Base-by-base conservation (phyloP, 2,329 filamentous ascomycete species). In the Cucurbitaria berberidis region DNA sequence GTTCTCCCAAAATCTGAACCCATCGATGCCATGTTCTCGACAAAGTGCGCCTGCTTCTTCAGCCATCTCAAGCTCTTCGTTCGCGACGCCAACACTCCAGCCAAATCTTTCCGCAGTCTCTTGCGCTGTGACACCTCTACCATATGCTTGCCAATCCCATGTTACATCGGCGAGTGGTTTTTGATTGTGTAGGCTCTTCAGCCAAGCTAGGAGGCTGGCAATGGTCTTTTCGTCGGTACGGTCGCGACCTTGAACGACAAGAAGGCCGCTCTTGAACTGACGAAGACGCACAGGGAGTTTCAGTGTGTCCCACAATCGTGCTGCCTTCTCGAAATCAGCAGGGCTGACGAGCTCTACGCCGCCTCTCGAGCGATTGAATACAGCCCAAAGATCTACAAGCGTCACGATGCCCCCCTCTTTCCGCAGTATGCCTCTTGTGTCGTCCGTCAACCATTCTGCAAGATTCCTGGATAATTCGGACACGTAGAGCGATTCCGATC, bases 71-170 rank as follows among this genome's bases (percentile, higher is more conserved):
- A 99, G 81, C 77, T 99, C 95, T 73, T 98, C 95, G 54, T 89
- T 90, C 1, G 95, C 95, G 19, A 99, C 93, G 8, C 95, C 95
- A 7, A 99, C 89, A 72, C 95, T 98, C 95, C 95, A 99, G 5
- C 93, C 91, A 75, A 99, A 99, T 44, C 86, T 82, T 74, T 96
- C 90, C 0, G 95, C 95, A 0, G 87, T 86, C 69, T 98, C 93
- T 69, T 95, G 90, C 1, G 92, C 91, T 13, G 92, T 97, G 24
- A 98, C 87, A 9, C 95, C 92, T 50, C 88, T 84, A 0, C 95
- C 93, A 73, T 91, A 97, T 35, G 80, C 67, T 41, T 81, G 81
- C 89, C 88, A 91, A 66, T 96, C 88, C 90, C 90, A 95, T 0
- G 81, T 64, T 29, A 88, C 81, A 3, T 89, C 83, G n/a, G 79